Evolutionary conservation across 2,329 filamentous ascomycete genomes (phyloP).

Genomic region (Ophiostoma montium): DNA sequence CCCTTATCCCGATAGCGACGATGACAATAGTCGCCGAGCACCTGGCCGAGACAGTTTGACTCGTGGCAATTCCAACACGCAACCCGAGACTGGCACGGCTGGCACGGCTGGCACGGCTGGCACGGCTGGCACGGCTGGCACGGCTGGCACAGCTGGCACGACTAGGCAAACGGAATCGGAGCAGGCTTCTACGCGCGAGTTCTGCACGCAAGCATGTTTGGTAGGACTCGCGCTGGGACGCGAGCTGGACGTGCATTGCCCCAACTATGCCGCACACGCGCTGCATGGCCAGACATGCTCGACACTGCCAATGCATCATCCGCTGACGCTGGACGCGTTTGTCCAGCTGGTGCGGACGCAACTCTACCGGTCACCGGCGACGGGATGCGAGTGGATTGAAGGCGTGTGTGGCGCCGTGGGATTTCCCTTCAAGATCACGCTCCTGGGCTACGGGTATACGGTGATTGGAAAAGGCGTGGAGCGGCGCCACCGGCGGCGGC

Average conservation of each 20-base stretch:
- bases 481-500: background rate
- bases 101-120: background rate
- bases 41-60: background rate
- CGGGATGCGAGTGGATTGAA: background rate
- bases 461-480: conserved; percentile 1
- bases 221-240: background rate
- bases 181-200: background rate
- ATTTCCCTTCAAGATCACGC: background rate
- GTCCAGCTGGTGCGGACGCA: background rate
- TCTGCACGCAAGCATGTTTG: conserved; percentile 5
- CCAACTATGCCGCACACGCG: background rate
- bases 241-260: background rate
- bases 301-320: background rate
- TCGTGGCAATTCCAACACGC: background rate
- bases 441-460: background rate
- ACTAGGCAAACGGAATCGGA: background rate
- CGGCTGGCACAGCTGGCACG: background rate
- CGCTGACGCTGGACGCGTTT: background rate
- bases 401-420: background rate
- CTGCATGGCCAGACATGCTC: background rate
- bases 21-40: background rate
- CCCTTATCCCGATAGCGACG: background rate
- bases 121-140: background rate
- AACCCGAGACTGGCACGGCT: background rate
- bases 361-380: background rate